These are phyloP conservation scores for Jasminum sambac DNA, from an alignment of 257 asterid species.

Conservation along the genomic window DNA sequence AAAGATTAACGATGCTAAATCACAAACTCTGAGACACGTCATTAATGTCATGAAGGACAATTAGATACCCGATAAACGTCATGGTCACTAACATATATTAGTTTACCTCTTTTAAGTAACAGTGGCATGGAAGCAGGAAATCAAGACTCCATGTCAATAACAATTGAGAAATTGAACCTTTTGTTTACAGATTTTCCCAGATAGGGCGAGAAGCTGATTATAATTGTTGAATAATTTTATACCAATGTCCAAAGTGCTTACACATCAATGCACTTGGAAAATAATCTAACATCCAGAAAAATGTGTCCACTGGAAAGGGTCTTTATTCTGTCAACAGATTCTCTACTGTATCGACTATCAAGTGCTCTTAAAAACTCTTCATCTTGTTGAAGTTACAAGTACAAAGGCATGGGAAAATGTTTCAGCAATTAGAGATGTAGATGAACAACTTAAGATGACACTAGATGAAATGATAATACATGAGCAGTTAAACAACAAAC, in stretches of 20 bases:
- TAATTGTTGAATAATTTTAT: not conserved
- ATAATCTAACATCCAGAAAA: slow-evolving; percentile 13
- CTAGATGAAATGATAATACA: slow-evolving; percentile 4
- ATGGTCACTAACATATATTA: too few relatives aligned
- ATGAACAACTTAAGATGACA: not conserved
- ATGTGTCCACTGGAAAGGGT: not conserved
- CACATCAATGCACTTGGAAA: slow-evolving; percentile 3
- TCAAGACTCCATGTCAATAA: not conserved
- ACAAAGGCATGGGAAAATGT: slow-evolving; percentile 11
- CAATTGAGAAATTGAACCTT: not conserved
- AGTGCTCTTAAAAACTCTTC: not conserved
- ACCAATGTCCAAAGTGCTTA: not conserved
- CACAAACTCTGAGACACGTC: not conserved
- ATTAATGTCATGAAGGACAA: not conserved
- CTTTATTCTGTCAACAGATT: not conserved
- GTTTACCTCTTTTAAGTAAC: too few relatives aligned
- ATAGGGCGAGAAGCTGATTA: not conserved
- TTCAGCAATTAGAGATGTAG: slow-evolving; percentile 9
- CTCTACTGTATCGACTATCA: not conserved
- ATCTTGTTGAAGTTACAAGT: not conserved
- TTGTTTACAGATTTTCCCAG: not conserved
- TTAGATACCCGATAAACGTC: not conserved
- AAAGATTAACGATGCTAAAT: not conserved
- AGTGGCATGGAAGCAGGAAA: not conserved
- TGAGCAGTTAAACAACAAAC: slow-evolving; percentile 13